Evolutionary conservation across 345 rosid species (phyloP).

Genomic region (Noccaea bulbosa): DNA sequence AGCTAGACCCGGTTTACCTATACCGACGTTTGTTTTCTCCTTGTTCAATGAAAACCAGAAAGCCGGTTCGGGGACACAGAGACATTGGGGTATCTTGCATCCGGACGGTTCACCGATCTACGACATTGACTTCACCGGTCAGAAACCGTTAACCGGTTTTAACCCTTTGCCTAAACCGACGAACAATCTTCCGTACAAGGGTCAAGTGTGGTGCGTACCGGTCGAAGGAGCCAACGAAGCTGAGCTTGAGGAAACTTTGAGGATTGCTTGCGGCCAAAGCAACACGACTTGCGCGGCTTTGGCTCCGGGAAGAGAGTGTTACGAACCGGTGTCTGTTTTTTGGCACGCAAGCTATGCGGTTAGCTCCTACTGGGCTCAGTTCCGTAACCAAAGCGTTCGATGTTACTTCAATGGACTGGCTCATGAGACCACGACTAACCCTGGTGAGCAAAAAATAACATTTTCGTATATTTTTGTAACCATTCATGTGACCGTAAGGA

Average conservation of each 20-base stretch:
- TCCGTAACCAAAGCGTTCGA: constrained; percentile 50
- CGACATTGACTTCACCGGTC: constrained; percentile 66
- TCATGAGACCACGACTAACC: constrained; percentile 57
- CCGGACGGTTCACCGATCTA: constrained; percentile 55
- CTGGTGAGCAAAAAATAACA: constrained; percentile 56
- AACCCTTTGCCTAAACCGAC: constrained; percentile 51
- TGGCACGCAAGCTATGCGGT: constrained; percentile 79
- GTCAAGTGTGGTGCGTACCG: constrained; percentile 75
- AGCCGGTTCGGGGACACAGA: constrained; percentile 69
- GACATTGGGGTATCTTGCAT: constrained; percentile 74
- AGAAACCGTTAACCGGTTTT: constrained; percentile 43
- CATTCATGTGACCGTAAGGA: neutral
- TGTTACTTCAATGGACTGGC: constrained; percentile 83
- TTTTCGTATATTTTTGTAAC: neutral
- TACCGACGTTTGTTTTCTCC: constrained; percentile 71
- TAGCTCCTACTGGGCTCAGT: constrained; percentile 75
- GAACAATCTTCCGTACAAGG: constrained; percentile 61
- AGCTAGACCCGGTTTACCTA: constrained; percentile 58
- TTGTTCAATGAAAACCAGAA: constrained; percentile 68
- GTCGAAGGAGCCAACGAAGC: constrained; percentile 46
- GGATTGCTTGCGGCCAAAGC: constrained; percentile 52
- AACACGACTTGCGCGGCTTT: constrained; percentile 62
- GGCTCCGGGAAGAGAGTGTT: constrained; percentile 63
- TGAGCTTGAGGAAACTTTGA: constrained; percentile 48
- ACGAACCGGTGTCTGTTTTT: constrained; percentile 55